Percentiles rank a stretch among this genome's conserved stretches.
Conservation (phyloP, 2,329 filamentous ascomycete species). For the Fusarium coffeatum region DNA sequence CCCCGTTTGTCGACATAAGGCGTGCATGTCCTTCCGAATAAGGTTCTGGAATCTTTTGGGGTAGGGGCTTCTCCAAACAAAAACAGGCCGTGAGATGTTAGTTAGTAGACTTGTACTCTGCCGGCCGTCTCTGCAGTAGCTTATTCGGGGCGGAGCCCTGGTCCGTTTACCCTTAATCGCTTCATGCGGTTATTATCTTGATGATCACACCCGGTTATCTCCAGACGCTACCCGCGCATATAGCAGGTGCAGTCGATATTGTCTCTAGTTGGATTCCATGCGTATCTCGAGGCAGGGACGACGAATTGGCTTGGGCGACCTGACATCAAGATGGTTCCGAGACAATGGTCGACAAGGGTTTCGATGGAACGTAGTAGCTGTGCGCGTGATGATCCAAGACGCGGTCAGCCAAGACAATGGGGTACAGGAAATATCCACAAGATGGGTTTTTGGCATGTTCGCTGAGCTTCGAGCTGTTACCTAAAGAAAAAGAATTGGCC, state of each 20-base stretch:
- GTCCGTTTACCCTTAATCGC: slow-evolving; percentile 14
- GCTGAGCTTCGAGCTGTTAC: neutral
- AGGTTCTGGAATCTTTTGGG: slow-evolving; percentile 31
- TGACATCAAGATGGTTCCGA: slow-evolving; percentile 15
- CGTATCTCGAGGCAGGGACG: neutral
- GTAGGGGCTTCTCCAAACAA: slow-evolving; percentile 6
- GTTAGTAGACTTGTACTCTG: neutral
- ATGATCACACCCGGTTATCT: slow-evolving; percentile 32
- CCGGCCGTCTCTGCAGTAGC: slow-evolving; percentile 16
- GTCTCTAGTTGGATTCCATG: neutral
- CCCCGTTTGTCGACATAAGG: slow-evolving; percentile 12
- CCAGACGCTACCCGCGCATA: slow-evolving; percentile 12
- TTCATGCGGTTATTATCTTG: slow-evolving; percentile 4
- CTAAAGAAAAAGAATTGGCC: slow-evolving; percentile 13
- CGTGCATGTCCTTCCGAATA: slow-evolving; percentile 8
- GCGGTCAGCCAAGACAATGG: slow-evolving; percentile 15
- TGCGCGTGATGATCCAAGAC: slow-evolving; percentile 9
- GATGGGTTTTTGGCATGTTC: slow-evolving; percentile 3
- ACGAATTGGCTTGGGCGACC: neutral
- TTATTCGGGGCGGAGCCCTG: slow-evolving; percentile 20
- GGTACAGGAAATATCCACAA: slow-evolving; percentile 22
- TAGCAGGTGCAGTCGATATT: neutral
- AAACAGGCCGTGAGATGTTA: neutral
- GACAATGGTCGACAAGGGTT: slow-evolving; percentile 13
- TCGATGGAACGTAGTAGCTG: slow-evolving; percentile 19